Evolutionary conservation across 148 eudicot genomes (phyloP).

Genomic region (Silene latifolia): DNA sequence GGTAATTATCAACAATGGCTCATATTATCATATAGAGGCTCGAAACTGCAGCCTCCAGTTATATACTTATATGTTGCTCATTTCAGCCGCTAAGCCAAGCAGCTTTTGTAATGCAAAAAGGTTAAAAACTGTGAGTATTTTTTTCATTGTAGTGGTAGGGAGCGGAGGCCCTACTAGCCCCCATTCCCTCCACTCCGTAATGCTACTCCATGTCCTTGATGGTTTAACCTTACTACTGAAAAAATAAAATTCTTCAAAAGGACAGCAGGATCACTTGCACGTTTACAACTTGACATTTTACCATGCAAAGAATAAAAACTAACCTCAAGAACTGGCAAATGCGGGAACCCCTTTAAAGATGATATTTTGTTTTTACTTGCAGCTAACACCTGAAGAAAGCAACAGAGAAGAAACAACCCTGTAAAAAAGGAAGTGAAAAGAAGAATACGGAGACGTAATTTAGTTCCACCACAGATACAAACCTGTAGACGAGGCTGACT

Average conservation of each 20-base stretch:
- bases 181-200: not conserved
- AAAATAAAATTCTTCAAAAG: not conserved
- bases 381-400: conserved; percentile 69
- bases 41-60: not conserved
- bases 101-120: not conserved
- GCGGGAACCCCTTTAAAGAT: conserved; percentile 84
- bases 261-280: not conserved
- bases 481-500: conserved; percentile 99
- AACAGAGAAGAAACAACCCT: conserved; percentile 7
- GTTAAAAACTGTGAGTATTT: not conserved
- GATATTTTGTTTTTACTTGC: conserved; percentile 95
- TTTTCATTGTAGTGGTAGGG: not conserved
- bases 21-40: not conserved
- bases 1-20: not conserved
- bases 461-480: conserved; percentile 17
- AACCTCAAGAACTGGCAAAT: conserved; percentile 91
- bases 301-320: conserved; percentile 22
- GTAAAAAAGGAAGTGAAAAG: conserved; percentile 13
- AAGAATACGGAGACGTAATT: conserved; percentile 1
- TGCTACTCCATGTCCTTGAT: not conserved
- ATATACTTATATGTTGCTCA: not conserved
- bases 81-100: not conserved
- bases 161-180: too few species aligned
- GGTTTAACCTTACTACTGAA: not conserved
- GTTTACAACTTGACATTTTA: not conserved